A percentile compares a stretch with the other conserved stretches of the same genome.
These are phyloP conservation scores for Collybiopsis luxurians DNA, from an alignment of 768 basidiomycete species.

Conservation along the genomic window DNA sequence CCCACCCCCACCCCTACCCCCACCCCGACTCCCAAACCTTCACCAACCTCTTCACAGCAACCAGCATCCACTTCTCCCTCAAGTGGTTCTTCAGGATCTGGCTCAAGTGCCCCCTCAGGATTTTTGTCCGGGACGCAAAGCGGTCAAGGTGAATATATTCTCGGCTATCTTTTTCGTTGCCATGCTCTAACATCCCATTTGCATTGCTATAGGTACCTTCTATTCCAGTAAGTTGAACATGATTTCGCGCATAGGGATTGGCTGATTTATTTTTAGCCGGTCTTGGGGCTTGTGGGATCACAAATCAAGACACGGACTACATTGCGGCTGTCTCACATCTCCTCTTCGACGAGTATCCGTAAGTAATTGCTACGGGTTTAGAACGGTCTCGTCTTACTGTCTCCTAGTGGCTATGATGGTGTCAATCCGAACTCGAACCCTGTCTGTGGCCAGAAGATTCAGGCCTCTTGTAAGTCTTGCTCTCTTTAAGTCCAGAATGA, in stretches of 20 bases:
- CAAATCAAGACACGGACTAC: conserved; percentile 46
- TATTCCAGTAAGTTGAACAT: conserved; percentile 37
- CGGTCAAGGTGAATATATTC: conserved; percentile 40
- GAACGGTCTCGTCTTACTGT: not conserved
- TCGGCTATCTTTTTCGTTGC: conserved; percentile 1
- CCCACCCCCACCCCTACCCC: conserved; percentile 15
- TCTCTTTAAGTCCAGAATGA: not conserved
- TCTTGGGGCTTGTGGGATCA: conserved; percentile 62
- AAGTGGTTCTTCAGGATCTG: conserved; percentile 3
- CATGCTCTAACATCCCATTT: not conserved
- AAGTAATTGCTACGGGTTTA: conserved; percentile 21
- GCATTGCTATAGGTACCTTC: conserved; percentile 41
- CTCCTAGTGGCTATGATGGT: conserved; percentile 47
- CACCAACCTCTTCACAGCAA: not conserved
- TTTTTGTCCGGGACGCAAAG: conserved; percentile 46
- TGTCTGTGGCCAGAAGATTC: conserved; percentile 53
- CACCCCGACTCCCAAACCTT: not conserved
- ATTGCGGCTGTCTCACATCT: conserved; percentile 58
- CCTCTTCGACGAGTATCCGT: conserved; percentile 63
- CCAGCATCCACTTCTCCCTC: conserved; percentile 15
- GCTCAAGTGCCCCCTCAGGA: conserved; percentile 24
- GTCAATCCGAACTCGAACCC: conserved; percentile 76
- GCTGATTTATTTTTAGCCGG: conserved; percentile 37
- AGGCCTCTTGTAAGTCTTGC: conserved; percentile 45
- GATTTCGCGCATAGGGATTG: not conserved